Base-by-base conservation (phyloP, 192 early-diverging fungal genomes). In the Gigaspora rosea region DNA sequence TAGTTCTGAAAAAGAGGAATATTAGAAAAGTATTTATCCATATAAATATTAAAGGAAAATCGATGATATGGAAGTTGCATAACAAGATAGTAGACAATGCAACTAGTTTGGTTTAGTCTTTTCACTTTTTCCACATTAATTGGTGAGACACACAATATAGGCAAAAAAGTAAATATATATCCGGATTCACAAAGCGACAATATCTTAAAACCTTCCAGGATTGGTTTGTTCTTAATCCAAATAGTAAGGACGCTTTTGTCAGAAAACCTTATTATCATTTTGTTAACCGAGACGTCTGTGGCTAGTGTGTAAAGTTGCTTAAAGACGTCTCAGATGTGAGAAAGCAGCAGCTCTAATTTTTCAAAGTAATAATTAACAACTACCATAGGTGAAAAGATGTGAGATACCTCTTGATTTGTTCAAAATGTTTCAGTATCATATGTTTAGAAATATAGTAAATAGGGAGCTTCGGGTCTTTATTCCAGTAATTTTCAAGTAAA, bases 1-100 rank as follows among this genome's bases (percentile, higher is more conserved):
- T 76, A 20, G 33, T 76, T 20, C 18, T 68, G 56, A 57, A 83
- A 83, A 15, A 81, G 75, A 16, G 61, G 66, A 12, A 79, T 35
- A 20, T 52, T 78, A 54, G 77, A 71, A 70, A 83, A 69, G 58
- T 78, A 80, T 0, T 51, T 51, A 51, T 51, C 1, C 1, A 51
- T 64, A 73, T 27, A 27, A 27, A 27, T 27, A 27, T 27, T 27
- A 27, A 27, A n/a, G n/a, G n/a, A n/a, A n/a, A n/a, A 54, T 78
- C 76, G 3, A 16, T 59, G 20, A 59, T 59, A 59, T 20, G 7
- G 7, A 59, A 59, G 18, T 59, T 59, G 20, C 0, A n/a, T 59
- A 59, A 59, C 7, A 20, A 59, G 18, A 20, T 59, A 0, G 58
- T 51, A 13, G 13, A 51, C 50, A 0, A 51, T 8, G 13, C 50